These are phyloP conservation scores for Diaporthe sp. DNA, from an alignment of 2,329 filamentous ascomycete species.

Conservation along the genomic window DNA sequence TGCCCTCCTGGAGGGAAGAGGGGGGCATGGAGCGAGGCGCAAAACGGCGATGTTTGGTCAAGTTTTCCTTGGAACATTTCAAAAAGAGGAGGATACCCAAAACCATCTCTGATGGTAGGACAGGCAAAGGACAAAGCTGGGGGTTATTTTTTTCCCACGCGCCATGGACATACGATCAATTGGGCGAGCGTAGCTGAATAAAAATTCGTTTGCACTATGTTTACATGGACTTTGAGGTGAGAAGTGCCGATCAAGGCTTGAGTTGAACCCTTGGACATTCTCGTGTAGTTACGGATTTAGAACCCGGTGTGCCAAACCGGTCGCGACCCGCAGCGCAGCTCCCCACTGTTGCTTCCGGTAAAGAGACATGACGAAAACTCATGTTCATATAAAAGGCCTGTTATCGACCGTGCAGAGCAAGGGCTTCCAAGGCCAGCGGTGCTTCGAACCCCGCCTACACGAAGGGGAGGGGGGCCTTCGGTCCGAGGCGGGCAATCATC, in stretches of 20 bases:
- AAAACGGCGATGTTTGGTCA: constrained; percentile 25
- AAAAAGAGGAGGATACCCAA: constrained; percentile 40
- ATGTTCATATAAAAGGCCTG: not conserved
- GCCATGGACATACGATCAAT: constrained; percentile 22
- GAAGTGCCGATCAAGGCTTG: not conserved
- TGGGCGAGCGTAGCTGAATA: constrained; percentile 13
- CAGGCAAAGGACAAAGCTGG: constrained; percentile 8
- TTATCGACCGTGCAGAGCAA: not conserved
- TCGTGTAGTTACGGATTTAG: not conserved
- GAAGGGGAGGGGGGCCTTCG: not conserved
- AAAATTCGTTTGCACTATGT: constrained; percentile 12
- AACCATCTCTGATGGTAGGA: constrained; percentile 19
- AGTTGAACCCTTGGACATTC: not conserved
- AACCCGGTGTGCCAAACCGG: constrained; percentile 24
- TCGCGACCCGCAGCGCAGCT: constrained; percentile 15
- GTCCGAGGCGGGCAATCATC: constrained; percentile 24
- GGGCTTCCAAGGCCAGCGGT: constrained; percentile 14
- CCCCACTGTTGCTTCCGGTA: constrained; percentile 6
- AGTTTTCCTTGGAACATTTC: constrained; percentile 5
- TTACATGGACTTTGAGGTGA: not conserved
- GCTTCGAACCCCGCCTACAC: constrained; percentile 9
- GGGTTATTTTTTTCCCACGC: not conserved
- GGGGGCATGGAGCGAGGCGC: constrained; percentile 35
- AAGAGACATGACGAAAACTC: not conserved
- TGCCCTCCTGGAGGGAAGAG: constrained; percentile 14